Percentiles rank a stretch among this genome's conserved stretches.
Evolutionary conservation across 2,329 filamentous ascomycete species (phyloP).

Genomic region (Aspergillus quadrilineatus): DNA sequence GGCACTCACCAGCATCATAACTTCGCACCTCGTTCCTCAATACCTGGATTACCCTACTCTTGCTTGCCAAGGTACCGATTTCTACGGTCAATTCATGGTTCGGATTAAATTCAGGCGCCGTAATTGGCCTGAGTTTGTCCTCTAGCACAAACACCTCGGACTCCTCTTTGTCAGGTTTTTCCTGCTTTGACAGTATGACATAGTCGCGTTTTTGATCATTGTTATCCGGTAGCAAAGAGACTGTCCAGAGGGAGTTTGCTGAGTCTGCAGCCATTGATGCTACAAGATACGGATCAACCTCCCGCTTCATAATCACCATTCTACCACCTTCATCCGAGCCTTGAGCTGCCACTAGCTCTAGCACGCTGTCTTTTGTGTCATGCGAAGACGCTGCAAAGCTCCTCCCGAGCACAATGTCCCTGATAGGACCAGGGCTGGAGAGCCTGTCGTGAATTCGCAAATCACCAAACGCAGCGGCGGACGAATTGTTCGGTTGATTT

Average conservation of each 20-base stretch:
- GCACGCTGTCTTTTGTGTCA: constrained; percentile 47
- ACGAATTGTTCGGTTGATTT: constrained; percentile 20
- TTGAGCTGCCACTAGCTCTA: constrained; percentile 56
- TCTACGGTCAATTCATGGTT: constrained; percentile 84
- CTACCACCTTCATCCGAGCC: constrained; percentile 62
- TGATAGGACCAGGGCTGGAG: constrained; percentile 75
- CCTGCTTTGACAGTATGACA: constrained; percentile 74
- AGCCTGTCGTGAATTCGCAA: constrained; percentile 78
- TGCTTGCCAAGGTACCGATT: constrained; percentile 76
- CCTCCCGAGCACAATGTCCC: constrained; percentile 69
- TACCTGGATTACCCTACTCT: constrained; percentile 81
- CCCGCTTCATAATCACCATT: constrained; percentile 73
- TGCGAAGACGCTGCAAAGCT: constrained; percentile 46
- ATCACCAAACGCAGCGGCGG: constrained; percentile 55
- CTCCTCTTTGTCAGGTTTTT: constrained; percentile 67
- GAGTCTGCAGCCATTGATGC: constrained; percentile 70
- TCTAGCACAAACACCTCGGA: constrained; percentile 76
- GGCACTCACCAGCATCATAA: constrained; percentile 76
- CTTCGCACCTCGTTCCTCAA: constrained; percentile 82
- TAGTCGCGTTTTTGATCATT: constrained; percentile 65
- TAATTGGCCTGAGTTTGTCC: constrained; percentile 71
- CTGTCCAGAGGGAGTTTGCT: constrained; percentile 77
- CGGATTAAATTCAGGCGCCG: constrained; percentile 86
- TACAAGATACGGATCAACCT: constrained; percentile 71
- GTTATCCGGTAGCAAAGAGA: constrained; percentile 54